phyloP scores from a whole-genome alignment of 106 monocot species.

The Dendrobium chrysotoxum region DNA sequence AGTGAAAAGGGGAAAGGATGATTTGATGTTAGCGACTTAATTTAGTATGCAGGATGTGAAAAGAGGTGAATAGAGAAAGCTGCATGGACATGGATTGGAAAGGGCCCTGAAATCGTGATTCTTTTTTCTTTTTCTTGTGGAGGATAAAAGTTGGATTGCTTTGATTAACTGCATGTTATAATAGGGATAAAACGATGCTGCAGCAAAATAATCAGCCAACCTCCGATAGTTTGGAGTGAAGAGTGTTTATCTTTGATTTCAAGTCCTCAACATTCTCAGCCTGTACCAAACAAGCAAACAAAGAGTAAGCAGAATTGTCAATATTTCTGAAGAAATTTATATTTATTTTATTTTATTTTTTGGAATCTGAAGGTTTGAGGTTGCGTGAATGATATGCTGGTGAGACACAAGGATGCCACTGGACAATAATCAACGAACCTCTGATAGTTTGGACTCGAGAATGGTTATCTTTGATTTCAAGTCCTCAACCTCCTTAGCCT shows the following conservation, averaged over 20 bases:
- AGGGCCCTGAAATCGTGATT: no score
- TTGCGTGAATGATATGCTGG: neutral
- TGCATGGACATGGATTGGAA: neutral
- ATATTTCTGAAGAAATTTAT: neutral
- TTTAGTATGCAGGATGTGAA: neutral
- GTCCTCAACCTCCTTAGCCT: constrained; percentile 58
- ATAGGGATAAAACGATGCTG: neutral
- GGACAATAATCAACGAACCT: constrained; percentile 36
- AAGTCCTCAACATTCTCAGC: constrained; percentile 51
- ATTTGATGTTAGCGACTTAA: neutral
- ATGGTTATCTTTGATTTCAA: constrained; percentile 40
- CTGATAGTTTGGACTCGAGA: constrained; percentile 49
- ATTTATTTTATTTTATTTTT: neutral
- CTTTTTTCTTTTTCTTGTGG: no score
- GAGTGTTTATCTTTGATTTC: constrained; percentile 35
- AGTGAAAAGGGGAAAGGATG: neutral
- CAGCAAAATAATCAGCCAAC: neutral
- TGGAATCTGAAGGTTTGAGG: neutral
- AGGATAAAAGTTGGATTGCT: no score
- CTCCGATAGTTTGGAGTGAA: constrained; percentile 24
- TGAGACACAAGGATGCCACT: neutral
- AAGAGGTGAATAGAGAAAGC: neutral
- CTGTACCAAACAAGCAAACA: constrained; percentile 21
- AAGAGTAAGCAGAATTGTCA: neutral
- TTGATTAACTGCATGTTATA: neutral